Evolutionary conservation across 176 grass and related monocot species (phyloP).

Genomic region (Triticum timopheevii): DNA sequence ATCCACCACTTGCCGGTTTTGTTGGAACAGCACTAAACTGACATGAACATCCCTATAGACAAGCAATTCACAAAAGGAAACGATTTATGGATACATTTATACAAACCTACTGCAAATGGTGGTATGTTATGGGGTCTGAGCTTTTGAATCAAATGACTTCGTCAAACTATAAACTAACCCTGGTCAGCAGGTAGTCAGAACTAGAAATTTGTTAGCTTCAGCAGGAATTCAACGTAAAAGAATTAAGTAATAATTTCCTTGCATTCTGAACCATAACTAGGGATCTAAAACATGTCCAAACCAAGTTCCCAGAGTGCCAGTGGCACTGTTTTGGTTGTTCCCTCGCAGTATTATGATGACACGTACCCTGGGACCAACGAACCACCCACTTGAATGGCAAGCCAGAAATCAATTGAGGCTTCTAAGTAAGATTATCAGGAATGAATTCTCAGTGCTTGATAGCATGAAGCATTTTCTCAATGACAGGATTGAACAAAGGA

Average conservation of each 20-base stretch:
- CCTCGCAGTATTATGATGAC: neutral
- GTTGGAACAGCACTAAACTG: neutral
- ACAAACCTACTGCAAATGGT: neutral
- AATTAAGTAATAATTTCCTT: neutral
- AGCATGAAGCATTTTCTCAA: neutral
- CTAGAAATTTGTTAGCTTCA: neutral
- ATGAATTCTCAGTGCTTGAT: neutral
- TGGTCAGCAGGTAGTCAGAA: neutral
- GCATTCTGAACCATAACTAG: neutral
- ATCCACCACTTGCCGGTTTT: neutral
- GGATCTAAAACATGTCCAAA: neutral
- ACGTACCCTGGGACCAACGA: neutral
- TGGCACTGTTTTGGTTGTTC: neutral
- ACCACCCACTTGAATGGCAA: neutral
- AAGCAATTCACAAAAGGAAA: neutral
- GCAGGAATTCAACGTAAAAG: neutral
- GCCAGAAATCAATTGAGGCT: neutral
- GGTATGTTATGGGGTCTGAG: neutral
- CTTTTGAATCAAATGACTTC: slow-evolving; percentile 3
- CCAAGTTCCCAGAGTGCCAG: neutral
- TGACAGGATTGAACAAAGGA: neutral
- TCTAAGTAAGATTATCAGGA: neutral
- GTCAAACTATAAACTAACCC: neutral
- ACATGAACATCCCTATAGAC: neutral
- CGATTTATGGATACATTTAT: neutral